Evolutionary conservation across 768 basidiomycete genomes (phyloP).

Genomic region (Tulasnella sp.): DNA sequence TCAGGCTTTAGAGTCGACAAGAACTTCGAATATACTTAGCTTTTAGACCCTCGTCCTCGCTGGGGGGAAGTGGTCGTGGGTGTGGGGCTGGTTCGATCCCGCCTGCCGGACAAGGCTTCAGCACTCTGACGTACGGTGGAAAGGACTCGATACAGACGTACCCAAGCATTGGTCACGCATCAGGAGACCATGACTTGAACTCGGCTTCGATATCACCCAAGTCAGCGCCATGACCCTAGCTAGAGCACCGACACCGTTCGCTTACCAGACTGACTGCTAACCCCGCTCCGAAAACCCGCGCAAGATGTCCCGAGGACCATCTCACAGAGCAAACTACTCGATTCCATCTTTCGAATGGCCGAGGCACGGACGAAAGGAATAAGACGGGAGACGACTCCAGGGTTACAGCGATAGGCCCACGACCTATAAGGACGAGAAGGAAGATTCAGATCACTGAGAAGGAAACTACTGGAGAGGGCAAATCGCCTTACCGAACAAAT

Average conservation of each 20-base stretch:
- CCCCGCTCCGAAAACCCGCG: neutral
- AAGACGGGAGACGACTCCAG: neutral
- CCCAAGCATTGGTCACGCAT: neutral
- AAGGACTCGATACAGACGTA: neutral
- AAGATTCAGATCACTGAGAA: too few species aligned
- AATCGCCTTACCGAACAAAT: neutral
- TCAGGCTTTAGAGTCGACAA: too few species aligned
- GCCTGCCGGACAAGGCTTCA: neutral
- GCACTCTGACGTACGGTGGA: neutral
- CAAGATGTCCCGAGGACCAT: neutral
- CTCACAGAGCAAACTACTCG: neutral
- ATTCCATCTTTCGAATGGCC: neutral
- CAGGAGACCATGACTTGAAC: neutral
- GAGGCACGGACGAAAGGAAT: neutral
- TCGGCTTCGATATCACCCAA: neutral
- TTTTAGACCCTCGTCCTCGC: neutral
- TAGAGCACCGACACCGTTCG: neutral
- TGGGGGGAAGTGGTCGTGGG: neutral
- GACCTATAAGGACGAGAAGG: neutral
- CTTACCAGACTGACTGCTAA: neutral
- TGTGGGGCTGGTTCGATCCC: neutral
- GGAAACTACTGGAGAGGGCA: too few species aligned
- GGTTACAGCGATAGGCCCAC: neutral
- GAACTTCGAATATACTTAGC: too few species aligned
- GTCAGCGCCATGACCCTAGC: neutral